A percentile compares a stretch with the other conserved stretches of the same genome.
Conservation (phyloP, 1,284 basidiomycete species). For the Leccinum cinnamomeum region DNA sequence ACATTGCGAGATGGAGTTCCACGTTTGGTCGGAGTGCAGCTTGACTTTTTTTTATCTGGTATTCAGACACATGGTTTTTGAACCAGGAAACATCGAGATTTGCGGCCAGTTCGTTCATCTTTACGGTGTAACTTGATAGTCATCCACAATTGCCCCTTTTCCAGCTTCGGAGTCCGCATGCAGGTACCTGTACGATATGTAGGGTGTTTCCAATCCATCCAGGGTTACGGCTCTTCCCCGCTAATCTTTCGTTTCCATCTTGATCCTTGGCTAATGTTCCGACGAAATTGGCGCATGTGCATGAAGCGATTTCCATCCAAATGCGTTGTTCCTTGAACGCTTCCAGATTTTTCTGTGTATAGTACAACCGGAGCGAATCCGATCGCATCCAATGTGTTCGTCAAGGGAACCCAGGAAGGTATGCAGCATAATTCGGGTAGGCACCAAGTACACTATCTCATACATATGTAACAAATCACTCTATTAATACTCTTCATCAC, state of each 20-base stretch:
- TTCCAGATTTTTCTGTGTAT: neutral
- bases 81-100: neutral
- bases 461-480: neutral
- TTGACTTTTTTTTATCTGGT: neutral
- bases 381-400: neutral
- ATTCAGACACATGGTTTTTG: neutral
- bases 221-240: neutral
- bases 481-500: neutral
- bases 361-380: neutral
- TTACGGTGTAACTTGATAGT: neutral
- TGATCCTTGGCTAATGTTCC: neutral
- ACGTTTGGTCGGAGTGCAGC: neutral
- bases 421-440: neutral
- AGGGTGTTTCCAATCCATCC: neutral
- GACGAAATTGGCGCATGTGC: neutral
- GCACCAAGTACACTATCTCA: neutral
- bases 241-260: neutral
- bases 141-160: neutral
- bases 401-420: neutral
- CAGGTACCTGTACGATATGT: neutral
- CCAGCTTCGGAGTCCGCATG: neutral
- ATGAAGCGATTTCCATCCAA: neutral
- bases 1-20: conserved; percentile 8
- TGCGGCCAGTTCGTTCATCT: neutral
- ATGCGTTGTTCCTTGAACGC: neutral